A percentile compares a stretch with the other conserved stretches of the same genome.
These are phyloP conservation scores for Stereocaulon alpinum DNA, from an alignment of 495 filamentous ascomycete genomes.

Conservation along the genomic window DNA sequence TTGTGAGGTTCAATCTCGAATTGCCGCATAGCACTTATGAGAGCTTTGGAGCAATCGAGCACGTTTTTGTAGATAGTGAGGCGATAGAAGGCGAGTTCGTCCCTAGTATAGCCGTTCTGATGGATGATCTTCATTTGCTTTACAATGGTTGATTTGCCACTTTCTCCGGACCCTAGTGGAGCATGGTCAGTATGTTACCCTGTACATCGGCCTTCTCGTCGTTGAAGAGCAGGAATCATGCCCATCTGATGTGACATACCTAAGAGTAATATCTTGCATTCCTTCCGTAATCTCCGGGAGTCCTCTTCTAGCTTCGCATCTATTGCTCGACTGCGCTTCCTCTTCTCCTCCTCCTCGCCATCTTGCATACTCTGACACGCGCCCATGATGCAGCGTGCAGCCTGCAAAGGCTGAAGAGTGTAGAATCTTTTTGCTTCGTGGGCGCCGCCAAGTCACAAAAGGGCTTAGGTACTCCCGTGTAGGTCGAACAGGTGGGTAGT, in stretches of 20 bases:
- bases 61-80: constrained; percentile 97
- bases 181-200: constrained; percentile 8
- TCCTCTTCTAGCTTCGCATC: constrained; percentile 90
- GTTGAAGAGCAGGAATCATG: background rate
- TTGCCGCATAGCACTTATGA: constrained; percentile 79
- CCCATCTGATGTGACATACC: constrained; percentile 46
- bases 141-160: constrained; percentile 96
- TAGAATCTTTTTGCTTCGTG: background rate
- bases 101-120: constrained; percentile 86
- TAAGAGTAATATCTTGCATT: constrained; percentile 96
- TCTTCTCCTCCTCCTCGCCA: constrained; percentile 75
- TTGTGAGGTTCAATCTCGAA: constrained; percentile 69
- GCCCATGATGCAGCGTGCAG: constrained; percentile 56
- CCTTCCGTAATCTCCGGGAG: constrained; percentile 73
- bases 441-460: background rate
- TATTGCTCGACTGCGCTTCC: constrained; percentile 87
- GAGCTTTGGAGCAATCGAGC: constrained; percentile 85
- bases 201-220: background rate
- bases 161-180: constrained; percentile 82
- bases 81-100: constrained; percentile 86
- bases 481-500: background rate
- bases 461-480: background rate
- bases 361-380: constrained; percentile 72
- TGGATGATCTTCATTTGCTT: constrained; percentile 99
- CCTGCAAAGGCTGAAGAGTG: background rate